These are phyloP conservation scores for Penicillium sp. DNA, from an alignment of 2,329 filamentous ascomycete species.

Conservation along the genomic window DNA sequence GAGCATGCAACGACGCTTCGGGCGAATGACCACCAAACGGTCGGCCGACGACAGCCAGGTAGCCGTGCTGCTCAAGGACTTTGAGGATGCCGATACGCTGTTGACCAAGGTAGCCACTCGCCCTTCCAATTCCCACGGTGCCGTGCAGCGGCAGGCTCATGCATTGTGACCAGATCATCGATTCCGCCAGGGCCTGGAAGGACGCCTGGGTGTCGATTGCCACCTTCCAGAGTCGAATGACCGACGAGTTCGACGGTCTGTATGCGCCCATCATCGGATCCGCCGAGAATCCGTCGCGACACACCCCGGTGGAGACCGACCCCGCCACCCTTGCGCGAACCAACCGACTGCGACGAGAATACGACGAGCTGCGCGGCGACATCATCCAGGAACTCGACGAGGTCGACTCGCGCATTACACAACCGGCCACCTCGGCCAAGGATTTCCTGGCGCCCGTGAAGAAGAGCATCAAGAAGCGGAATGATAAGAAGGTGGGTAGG, in stretches of 20 bases:
- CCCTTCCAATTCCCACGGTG: constrained; percentile 5
- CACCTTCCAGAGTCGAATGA: constrained; percentile 63
- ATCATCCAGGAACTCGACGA: constrained; percentile 66
- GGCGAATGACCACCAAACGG: constrained; percentile 63
- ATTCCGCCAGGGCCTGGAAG: constrained; percentile 71
- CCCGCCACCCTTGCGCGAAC: constrained; percentile 62
- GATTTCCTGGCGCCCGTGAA: constrained; percentile 68
- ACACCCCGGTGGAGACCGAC: constrained; percentile 60
- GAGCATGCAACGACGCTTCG: constrained; percentile 68
- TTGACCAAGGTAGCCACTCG: constrained; percentile 61
- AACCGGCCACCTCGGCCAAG: constrained; percentile 66
- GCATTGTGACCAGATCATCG: constrained; percentile 59
- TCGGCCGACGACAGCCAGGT: constrained; percentile 75
- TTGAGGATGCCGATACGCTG: constrained; percentile 74
- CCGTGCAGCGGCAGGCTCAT: constrained; percentile 9
- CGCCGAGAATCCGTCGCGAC: constrained; percentile 55
- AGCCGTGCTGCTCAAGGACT: constrained; percentile 70
- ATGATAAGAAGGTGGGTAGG: constrained; percentile 64
- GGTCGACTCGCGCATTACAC: constrained; percentile 68
- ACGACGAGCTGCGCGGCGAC: constrained; percentile 68
- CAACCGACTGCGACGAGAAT: constrained; percentile 62
- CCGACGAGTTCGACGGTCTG: constrained; percentile 66
- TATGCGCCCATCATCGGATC: constrained; percentile 74
- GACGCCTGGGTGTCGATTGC: constrained; percentile 75
- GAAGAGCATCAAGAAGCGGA: constrained; percentile 80